Base-by-base conservation (phyloP, 2,329 filamentous ascomycete genomes). In the Trichoderma simmonsii region DNA sequence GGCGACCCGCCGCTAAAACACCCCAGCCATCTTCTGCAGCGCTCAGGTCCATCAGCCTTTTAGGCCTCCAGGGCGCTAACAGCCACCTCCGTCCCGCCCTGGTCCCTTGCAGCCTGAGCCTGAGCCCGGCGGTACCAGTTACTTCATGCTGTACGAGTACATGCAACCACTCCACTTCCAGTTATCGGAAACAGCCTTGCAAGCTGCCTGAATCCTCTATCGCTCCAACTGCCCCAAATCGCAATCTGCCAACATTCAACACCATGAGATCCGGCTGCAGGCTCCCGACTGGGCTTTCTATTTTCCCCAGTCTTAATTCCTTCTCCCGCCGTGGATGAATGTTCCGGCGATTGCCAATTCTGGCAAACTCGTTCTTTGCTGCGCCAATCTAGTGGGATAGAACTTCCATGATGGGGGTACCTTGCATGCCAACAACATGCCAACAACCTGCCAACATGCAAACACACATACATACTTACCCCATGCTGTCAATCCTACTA, bases 61-160 rank as follows among this genome's bases (percentile, higher is more conserved):
- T 54, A 66, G 63, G 63, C 63, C 32, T 66, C 63, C 63, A 56
- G 48, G n/a, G 36, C 63, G 59, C 62, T 36, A 57, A 66, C 21
- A 24, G 15, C 32, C 48, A 24, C 39, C 36, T 14, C 39, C 39
- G 15, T 43, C 48, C 48, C 48, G 48, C 7, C 15, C 64, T 24
- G 24, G 64, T 59, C 32, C 64, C 64, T 67, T 59, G 64, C 64
- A 67, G 64, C 64, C 51, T 30, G 59, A 59, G 64, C 64, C 51
- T 30, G 59, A 24, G n/a, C 9, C 9, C n/a, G n/a, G n/a, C n/a
- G 21, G 48, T 54, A 54, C n/a, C 18, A 21, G n/a, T 3, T 48
- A 48, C 43, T 51, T 43, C 7, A n/a, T 43, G 39, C 39, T n/a
- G 43, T 51, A n/a, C n/a, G n/a, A n/a, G n/a, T n/a, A 51, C n/a